These are phyloP conservation scores for Zygotorulaspora sp. DNA, from an alignment of 805 yeast genomes.

Conservation along the genomic window DNA sequence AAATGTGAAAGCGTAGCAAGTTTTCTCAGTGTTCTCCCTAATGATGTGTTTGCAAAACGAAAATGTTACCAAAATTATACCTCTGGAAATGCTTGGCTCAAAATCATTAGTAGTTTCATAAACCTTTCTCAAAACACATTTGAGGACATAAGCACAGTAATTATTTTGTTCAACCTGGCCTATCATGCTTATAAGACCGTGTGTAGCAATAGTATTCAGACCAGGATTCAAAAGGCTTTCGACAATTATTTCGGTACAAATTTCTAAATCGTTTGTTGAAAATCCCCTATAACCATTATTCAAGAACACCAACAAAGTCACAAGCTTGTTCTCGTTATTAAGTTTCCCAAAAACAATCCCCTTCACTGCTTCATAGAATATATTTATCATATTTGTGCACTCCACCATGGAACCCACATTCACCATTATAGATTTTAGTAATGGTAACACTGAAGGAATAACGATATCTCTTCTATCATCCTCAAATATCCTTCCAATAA, in stretches of 20 bases:
- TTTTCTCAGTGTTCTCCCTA: slow-evolving; percentile 19
- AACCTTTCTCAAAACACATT: slow-evolving; percentile 44
- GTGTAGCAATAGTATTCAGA: slow-evolving; percentile 45
- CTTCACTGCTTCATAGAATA: slow-evolving; percentile 39
- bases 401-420: slow-evolving; percentile 31
- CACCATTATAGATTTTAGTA: slow-evolving; percentile 43
- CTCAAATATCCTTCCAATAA: slow-evolving; percentile 55
- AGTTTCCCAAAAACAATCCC: slow-evolving; percentile 17
- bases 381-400: slow-evolving; percentile 28
- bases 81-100: slow-evolving; percentile 2
- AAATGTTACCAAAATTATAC: slow-evolving; percentile 30
- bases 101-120: slow-evolving; percentile 28
- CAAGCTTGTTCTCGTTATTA: slow-evolving; percentile 36
- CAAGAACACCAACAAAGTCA: slow-evolving; percentile 43
- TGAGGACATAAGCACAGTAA: slow-evolving; percentile 39
- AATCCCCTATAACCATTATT: slow-evolving; percentile 35
- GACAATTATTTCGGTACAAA: slow-evolving; percentile 35
- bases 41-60: slow-evolving; percentile 40
- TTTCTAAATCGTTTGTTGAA: slow-evolving; percentile 37
- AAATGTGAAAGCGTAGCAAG: slow-evolving; percentile 9
- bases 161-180: slow-evolving; percentile 18
- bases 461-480: slow-evolving; percentile 38
- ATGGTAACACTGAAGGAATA: slow-evolving; percentile 49
- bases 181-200: slow-evolving; percentile 58
- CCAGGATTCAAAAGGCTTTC: slow-evolving; percentile 36